These are phyloP conservation scores for Darksidea phi DNA, from an alignment of 495 filamentous ascomycete species.

Conservation along the genomic window DNA sequence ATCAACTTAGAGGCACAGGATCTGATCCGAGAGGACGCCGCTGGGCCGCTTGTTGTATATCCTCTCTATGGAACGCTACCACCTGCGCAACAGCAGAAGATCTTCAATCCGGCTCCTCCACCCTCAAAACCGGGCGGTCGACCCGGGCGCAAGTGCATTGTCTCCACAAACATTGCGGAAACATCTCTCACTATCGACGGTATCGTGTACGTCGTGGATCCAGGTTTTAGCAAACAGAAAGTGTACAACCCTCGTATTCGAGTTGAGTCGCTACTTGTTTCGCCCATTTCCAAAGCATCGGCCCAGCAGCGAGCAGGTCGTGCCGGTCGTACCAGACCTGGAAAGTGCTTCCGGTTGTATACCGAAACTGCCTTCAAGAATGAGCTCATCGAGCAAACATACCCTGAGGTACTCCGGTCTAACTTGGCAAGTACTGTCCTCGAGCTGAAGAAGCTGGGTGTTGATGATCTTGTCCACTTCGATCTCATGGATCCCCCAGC, in stretches of 20 bases:
- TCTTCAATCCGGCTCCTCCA: conserved; percentile 85
- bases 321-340: conserved; percentile 95
- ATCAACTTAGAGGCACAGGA: conserved; percentile 88
- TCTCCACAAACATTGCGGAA: conserved; percentile 97
- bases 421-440: conserved; percentile 93
- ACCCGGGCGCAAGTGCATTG: conserved; percentile 91
- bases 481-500: conserved; percentile 98
- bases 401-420: conserved; percentile 91
- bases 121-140: conserved; percentile 69
- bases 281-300: conserved; percentile 97
- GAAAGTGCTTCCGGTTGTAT: conserved; percentile 97
- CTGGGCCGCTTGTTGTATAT: conserved; percentile 85
- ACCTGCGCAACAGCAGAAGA: conserved; percentile 86
- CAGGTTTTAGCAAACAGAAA: conserved; percentile 99
- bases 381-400: conserved; percentile 93
- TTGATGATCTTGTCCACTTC: conserved; percentile 96
- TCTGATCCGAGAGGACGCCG: conserved; percentile 83
- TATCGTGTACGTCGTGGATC: conserved; percentile 98
- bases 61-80: conserved; percentile 93
- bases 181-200: conserved; percentile 97
- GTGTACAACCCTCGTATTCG: conserved; percentile 97
- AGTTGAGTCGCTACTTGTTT: conserved; percentile 93
- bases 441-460: conserved; percentile 94
- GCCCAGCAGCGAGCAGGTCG: conserved; percentile 97
- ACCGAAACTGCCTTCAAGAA: conserved; percentile 97